Evolutionary conservation across 192 early-diverging fungal genomes (phyloP), one percentile per base, ranked within the genome.

Genomic region (Bifiguratus adelaidae): DNA sequence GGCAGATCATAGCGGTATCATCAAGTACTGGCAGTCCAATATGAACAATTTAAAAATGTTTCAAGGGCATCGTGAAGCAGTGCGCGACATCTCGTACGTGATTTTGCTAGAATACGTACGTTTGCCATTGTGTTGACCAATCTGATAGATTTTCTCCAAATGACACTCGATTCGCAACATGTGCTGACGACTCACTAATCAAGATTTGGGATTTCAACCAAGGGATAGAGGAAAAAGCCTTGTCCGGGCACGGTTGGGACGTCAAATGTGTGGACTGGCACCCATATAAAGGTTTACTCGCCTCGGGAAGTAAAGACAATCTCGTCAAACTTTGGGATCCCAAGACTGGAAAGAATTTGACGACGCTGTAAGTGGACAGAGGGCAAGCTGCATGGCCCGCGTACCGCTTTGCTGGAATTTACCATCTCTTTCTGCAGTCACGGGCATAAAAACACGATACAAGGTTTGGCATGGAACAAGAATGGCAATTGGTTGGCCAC

Each of bases 1-100:
- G 12, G 91, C 83, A 3, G 95, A 95, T 56, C 83, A 93, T 43
- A 72, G 75, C 22, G 95, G 95, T 23, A 65, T 84, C 13, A 89
- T 99, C 48, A 99, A 99, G 60, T 99, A 97, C 60, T 99, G 93
- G 92, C 88, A 93, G 64, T 84, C 83, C 22, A 97, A 94, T 51
- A 82, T 99, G 78, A 90, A 85, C 58, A 89, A 94, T 52, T 63
- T 98, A 19, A 91, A 96, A 46, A 76, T 80, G 32, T 78, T 95
- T 42, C 67, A 75, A 35, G 95, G 80, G 0, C 95, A 98, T 58
- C 85, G 86, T 53, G 83, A 89, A 60, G 78, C 82, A 0, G 86
- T 96, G 21, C 74, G 92, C n/a, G 92, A 88, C 68, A 47, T 94
- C 30, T 77, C 85, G 62, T 85, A 64, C 25, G 67, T 61, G 32